Evolutionary conservation across 176 grass and related monocot species (phyloP).

Genomic region (Bonia amplexicaulis): DNA sequence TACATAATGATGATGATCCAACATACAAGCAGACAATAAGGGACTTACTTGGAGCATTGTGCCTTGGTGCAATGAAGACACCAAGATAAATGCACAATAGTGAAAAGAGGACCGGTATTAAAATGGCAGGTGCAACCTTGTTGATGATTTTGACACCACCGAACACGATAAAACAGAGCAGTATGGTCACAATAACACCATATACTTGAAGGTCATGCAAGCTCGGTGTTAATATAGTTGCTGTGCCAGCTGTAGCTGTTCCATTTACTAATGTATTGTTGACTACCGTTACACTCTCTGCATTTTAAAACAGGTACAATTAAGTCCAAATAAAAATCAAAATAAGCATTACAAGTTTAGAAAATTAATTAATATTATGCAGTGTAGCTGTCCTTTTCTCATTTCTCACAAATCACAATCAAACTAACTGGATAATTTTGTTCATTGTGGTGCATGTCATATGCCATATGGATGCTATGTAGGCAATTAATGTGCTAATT

Average conservation of each 20-base stretch:
- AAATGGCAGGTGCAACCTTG: slow-evolving; percentile 87
- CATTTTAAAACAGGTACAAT: slow-evolving; percentile 10
- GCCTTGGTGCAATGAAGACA: slow-evolving; percentile 86
- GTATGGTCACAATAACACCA: slow-evolving; percentile 84
- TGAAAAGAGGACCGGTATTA: slow-evolving; percentile 92
- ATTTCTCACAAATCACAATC: not conserved
- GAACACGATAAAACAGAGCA: slow-evolving; percentile 98
- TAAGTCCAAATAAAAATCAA: slow-evolving; percentile 21
- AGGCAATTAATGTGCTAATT: not conserved
- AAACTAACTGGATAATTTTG: slow-evolving; percentile 1
- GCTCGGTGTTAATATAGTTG: slow-evolving; percentile 76
- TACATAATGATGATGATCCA: slow-evolving; percentile 20
- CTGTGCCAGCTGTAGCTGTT: slow-evolving; percentile 57
- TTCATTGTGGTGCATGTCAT: not conserved
- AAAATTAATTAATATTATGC: not conserved
- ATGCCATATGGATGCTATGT: not conserved
- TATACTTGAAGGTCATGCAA: slow-evolving; percentile 97
- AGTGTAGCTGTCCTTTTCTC: not conserved
- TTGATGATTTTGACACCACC: slow-evolving; percentile 99
- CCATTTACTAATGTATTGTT: slow-evolving; percentile 74
- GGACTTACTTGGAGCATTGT: slow-evolving; percentile 70
- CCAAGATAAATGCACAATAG: slow-evolving; percentile 91
- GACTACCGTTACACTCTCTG: slow-evolving; percentile 86
- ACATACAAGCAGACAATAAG: not conserved
- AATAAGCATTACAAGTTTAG: not conserved